Evolutionary conservation across 2,329 filamentous ascomycete species (phyloP).

Genomic region (Aspergillus phoenicis): DNA sequence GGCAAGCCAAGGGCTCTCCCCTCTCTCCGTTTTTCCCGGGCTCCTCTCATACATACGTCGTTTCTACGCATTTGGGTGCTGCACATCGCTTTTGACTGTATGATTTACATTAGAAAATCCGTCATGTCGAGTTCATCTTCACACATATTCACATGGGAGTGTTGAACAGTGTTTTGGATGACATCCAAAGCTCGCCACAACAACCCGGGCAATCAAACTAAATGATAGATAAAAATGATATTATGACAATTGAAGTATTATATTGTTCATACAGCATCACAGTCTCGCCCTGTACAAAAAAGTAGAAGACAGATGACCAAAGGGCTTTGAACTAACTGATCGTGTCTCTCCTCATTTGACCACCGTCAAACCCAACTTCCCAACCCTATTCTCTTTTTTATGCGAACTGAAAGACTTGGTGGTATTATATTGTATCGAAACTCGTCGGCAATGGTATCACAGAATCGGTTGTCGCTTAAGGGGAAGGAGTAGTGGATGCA

Average conservation of each 20-base stretch:
- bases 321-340: background rate
- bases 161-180: background rate
- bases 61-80: background rate
- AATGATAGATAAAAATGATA: background rate
- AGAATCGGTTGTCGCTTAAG: conserved; percentile 13
- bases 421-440: background rate
- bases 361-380: background rate
- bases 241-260: conserved; percentile 8
- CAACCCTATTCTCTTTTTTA: background rate
- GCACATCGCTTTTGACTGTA: too few relatives aligned
- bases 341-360: background rate
- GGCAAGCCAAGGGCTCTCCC: background rate
- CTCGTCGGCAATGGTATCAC: conserved; percentile 10
- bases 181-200: background rate
- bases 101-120: too few relatives aligned
- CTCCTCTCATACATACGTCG: background rate
- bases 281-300: background rate
- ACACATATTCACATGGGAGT: background rate
- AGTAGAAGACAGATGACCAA: background rate
- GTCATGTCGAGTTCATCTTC: too few relatives aligned
- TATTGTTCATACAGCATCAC: conserved; percentile 3
- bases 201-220: background rate
- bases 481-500: conserved; percentile 45
- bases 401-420: background rate
- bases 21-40: background rate